Evolutionary conservation across 228 moss, liverwort and hornwort genomes (phyloP), one percentile per base, ranked within the genome.

Genomic region (Sphagnum fallax): DNA sequence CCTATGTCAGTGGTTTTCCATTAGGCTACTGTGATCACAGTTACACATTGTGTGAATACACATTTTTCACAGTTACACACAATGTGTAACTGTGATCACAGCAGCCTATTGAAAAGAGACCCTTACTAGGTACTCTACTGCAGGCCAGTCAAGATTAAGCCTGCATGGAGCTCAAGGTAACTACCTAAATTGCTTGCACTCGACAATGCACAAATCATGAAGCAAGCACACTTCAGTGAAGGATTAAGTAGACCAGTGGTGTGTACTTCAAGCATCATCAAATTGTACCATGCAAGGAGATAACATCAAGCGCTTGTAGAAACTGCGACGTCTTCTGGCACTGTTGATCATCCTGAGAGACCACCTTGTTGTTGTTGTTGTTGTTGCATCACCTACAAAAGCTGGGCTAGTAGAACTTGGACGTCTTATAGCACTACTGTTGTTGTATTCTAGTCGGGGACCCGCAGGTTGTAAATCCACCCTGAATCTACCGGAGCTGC

Each of bases 261-360:
- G 10, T 58, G 58, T 9, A 58, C 58, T 14, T 58, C 58, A 55
- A 60, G 6, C 52, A 73, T 12, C 67, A 53, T 14, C 50, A 74
- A 7, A 55, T 53, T 18, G 50, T 78, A 85, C 85, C 85, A 85
- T 70, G 71, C 85, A 85, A 65, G 85, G 85, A 15, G 82, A 76
- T 69, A 85, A 77, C 65, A 79, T 68, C 65, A 75, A 81, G 62
- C 73, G 81, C 65, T 70, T 82, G 32, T 32, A 32, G 32, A 32
- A 32, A 1, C 32, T 32, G 32, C 15, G 68, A 70, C 3, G 78
- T 53, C 55, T 81, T 81, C 74, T 78, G 32, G 2, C 74, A 5
- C 81, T 58, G 70, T 85, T 85, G 67, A 75, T 65, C 5, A 74
- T 65, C 53, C 60, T 76, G 49, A 77, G 47, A 81, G 82, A 5